These are phyloP conservation scores for Aspergillus bombycis DNA, from an alignment of 2,329 filamentous ascomycete genomes.

Conservation along the genomic window DNA sequence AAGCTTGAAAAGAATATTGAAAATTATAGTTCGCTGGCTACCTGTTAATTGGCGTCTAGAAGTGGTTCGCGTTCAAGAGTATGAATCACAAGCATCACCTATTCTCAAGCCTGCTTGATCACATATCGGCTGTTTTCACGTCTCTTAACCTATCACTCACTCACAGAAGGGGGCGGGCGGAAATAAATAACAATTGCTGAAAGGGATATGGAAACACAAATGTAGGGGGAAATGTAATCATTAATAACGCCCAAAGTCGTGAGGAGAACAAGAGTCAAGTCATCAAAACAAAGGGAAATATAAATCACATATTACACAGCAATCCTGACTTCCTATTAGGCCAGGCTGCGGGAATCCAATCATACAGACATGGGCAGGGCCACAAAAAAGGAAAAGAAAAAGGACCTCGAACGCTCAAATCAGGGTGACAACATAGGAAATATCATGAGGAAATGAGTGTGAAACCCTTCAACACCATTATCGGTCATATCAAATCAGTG, in stretches of 20 bases:
- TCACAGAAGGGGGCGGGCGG: conserved; percentile 15
- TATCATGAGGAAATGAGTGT: conserved; percentile 17
- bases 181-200: conserved; percentile 15
- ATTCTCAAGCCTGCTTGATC: conserved; percentile 33
- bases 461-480: conserved; percentile 6
- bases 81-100: conserved; percentile 27
- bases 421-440: conserved; percentile 22
- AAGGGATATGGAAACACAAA: conserved; percentile 14
- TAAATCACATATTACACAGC: conserved; percentile 5
- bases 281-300: conserved; percentile 1
- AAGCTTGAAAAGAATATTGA: not conserved
- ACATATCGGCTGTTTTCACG: conserved; percentile 19
- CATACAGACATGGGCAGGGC: not conserved
- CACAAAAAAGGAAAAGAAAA: not conserved
- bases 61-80: conserved; percentile 17
- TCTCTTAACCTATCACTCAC: conserved; percentile 15
- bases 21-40: not conserved
- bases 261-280: conserved; percentile 8
- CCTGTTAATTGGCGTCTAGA: conserved; percentile 8
- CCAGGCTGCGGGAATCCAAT: conserved; percentile 6
- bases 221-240: conserved; percentile 10
- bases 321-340: conserved; percentile 5
- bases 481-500: conserved; percentile 5
- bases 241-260: conserved; percentile 10
- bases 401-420: conserved; percentile 18